Base-by-base conservation (phyloP, 2,329 filamentous ascomycete genomes). In the Epichloe sylvatica region DNA sequence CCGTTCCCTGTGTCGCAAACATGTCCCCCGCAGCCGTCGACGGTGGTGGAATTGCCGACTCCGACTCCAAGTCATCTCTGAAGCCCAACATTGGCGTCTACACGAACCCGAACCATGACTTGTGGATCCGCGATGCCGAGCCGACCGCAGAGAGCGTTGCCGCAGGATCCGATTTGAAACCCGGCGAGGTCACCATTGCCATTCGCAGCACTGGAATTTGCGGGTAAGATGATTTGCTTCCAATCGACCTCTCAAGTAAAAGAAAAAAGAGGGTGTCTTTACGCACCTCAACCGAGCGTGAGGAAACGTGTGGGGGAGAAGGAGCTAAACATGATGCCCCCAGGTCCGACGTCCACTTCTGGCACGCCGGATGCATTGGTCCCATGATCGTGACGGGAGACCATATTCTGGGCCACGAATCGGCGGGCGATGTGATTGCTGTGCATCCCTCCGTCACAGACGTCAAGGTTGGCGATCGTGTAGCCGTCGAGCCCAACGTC, bases 131-230 rank as follows among this genome's bases (percentile, higher is more conserved):
- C 50, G 81, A 87, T 56, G 81, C 90, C 12, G 75, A 80, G 58
- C 91, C 91, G 4, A 82, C 78, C 42, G 69, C 87, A 25, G 85
- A 94, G 64, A 81, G 81, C 54, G 82, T 94, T 51, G 72, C 81
- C 55, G 77, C 77, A 34, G 84, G 80, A 44, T 70, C 81, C 48
- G 76, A 74, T 46, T 71, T 96, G 60, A 82, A 85, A 68, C 75
- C 78, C 23, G 91, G 90, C 47, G 85, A 96, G 69, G 88, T 96
- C 45, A 89, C 87, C 25, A 68, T 97, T 54, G 87, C 86, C 49
- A 80, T 97, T 66, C 87, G 91, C 69, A 94, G 86, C 69, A 96
- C 91, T 7, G 92, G 92, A 51, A 97, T 97, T 61, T 97, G 92
- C 74, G 91, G 91, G 80, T 92, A 73, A 58, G 68, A 35, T 7